Conservation (phyloP, 2,329 filamentous ascomycete species). For the Nigrospora sphaerica region DNA sequence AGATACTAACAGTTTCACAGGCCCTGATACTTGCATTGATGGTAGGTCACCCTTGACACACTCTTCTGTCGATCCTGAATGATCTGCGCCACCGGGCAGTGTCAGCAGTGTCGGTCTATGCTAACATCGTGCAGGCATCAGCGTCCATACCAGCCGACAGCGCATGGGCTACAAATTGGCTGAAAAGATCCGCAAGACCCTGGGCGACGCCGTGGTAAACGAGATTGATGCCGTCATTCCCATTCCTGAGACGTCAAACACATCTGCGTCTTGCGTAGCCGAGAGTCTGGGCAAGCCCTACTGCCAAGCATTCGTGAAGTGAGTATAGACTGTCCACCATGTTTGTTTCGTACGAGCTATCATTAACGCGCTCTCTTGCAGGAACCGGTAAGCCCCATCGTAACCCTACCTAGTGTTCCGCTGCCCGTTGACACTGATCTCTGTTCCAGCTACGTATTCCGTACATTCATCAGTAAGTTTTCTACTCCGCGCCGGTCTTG, state of each 20-base stretch:
- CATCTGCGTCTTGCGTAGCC: conserved; percentile 65
- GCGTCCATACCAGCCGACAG: conserved; percentile 62
- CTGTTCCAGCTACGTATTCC: conserved; percentile 57
- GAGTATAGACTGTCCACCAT: too few relatives aligned
- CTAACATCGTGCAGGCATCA: conserved; percentile 57
- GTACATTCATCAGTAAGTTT: conserved; percentile 57
- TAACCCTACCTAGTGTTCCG: too few relatives aligned
- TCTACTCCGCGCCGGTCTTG: background rate
- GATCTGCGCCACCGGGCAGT: background rate
- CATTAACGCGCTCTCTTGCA: too few relatives aligned
- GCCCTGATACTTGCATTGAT: background rate
- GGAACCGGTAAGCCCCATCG: too few relatives aligned
- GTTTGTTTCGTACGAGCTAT: too few relatives aligned
- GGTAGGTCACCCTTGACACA: background rate
- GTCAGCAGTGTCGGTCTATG: background rate
- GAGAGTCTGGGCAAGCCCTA: conserved; percentile 64
- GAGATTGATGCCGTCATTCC: conserved; percentile 60
- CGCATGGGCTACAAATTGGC: conserved; percentile 72
- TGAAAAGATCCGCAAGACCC: conserved; percentile 54
- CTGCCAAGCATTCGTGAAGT: conserved; percentile 67
- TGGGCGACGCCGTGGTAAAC: conserved; percentile 56
- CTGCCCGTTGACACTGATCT: too few relatives aligned
- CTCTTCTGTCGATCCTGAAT: background rate
- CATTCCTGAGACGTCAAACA: conserved; percentile 70
- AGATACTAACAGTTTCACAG: conserved; percentile 21